Evolutionary conservation across 768 basidiomycete species (phyloP), one percentile per base, ranked within the genome.

Genomic region (Mycena rebaudengoi): DNA sequence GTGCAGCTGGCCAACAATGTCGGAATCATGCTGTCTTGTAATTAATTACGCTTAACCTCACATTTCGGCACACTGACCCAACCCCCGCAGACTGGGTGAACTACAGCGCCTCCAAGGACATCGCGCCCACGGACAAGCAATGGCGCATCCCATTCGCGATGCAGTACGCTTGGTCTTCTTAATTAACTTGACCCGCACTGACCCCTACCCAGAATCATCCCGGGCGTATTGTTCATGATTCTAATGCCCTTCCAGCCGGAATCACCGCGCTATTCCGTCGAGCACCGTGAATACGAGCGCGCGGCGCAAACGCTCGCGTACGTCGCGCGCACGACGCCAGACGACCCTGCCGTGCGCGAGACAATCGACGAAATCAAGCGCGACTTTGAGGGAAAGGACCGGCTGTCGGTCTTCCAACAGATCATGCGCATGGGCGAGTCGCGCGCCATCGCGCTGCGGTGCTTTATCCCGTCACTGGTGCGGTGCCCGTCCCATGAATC

Each of bases 231-330:
- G 0, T 83, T 88, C 66, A 67, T 83, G 8, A 57, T 80, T 33
- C 70, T 75, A 6, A 85, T 87, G 81, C 45, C 79, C 7, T 80
- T 79, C 53, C 83, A 85, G 59, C 83, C 85, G 6, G 86, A 87
- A 66, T 86, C 86, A 1, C 86, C 86, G 13, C 77, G 86, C n/a
- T 86, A 83, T 83, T 72, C 87, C 23, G 84, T 83, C 23, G 85
- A 85, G 68, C 76, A 80, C 51, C 74, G 77, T 26, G 74, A 77
- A 35, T 77, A 80, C 32, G 79, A 80, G 14, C 75, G 76, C 14
- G 85, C 85, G 18, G 79, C 77, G 0, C 69, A 30, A 18, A 77
- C 74, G 7, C 76, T 83, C 5, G 82, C 81, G 5, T 84, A 72
- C 46, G 73, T 74, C 2, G 70, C 65, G 35, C 70, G 79, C 45